A percentile compares a stretch with the other conserved stretches of the same genome.
Evolutionary conservation across 1,284 basidiomycete species (phyloP).

Genomic region (Microstroma glucosiphilum): DNA sequence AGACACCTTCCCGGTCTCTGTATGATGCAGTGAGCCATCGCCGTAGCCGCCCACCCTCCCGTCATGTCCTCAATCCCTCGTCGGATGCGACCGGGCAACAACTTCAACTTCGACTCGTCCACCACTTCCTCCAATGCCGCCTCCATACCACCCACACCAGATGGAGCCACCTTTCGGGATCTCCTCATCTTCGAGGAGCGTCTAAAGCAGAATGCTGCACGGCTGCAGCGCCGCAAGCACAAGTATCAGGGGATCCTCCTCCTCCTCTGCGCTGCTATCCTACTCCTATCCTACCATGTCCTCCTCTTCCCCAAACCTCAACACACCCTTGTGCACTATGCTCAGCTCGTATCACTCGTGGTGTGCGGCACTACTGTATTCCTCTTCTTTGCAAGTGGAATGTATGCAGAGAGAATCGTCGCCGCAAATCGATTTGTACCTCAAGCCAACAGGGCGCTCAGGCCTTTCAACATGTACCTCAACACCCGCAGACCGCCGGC

Average conservation of each 20-base stretch:
- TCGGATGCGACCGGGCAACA: too few species aligned
- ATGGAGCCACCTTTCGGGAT: constrained; percentile 74
- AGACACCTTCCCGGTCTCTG: too few species aligned
- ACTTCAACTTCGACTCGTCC: too few species aligned
- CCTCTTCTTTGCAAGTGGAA: constrained; percentile 91
- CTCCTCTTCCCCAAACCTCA: constrained; percentile 59
- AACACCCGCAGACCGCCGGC: constrained; percentile 77
- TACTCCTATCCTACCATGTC: constrained; percentile 67
- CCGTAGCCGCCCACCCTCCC: too few species aligned
- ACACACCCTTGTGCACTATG: constrained; percentile 28
- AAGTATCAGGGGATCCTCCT: constrained; percentile 78
- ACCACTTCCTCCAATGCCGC: background rate
- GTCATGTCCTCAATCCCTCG: too few species aligned
- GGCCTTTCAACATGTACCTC: constrained; percentile 92
- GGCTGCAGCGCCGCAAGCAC: constrained; percentile 70
- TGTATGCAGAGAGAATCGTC: constrained; percentile 91
- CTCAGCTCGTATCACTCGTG: constrained; percentile 33
- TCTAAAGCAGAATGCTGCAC: constrained; percentile 82
- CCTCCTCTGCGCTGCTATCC: constrained; percentile 64
- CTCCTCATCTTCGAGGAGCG: constrained; percentile 90
- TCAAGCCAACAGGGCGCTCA: constrained; percentile 83
- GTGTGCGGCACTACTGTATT: constrained; percentile 66
- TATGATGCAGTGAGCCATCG: too few species aligned
- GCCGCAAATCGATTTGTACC: constrained; percentile 91
- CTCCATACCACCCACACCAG: constrained; percentile 58